Evolutionary conservation across 2,329 filamentous ascomycete genomes (phyloP).

Genomic region (Passalora sequoiae): DNA sequence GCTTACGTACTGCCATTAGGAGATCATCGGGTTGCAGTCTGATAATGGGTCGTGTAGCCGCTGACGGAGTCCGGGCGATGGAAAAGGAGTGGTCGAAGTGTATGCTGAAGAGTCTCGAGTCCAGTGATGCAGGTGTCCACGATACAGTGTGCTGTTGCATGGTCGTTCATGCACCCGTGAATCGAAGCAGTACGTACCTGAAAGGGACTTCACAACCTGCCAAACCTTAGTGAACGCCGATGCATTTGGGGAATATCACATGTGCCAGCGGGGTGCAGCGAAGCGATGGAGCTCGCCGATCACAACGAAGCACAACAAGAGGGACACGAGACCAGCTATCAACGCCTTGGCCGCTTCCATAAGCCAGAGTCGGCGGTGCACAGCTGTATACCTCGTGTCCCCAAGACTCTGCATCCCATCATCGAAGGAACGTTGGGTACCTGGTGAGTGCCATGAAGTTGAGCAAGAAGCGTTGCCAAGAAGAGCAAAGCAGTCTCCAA

Average conservation of each 20-base stretch:
- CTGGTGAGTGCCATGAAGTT: no score
- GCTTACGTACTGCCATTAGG: not conserved
- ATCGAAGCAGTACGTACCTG: slow-evolving; percentile 2
- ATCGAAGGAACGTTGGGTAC: no score
- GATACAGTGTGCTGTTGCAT: not conserved
- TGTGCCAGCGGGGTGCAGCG: not conserved
- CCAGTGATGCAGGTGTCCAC: not conserved
- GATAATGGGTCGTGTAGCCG: not conserved
- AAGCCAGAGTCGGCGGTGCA: no score
- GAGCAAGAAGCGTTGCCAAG: no score
- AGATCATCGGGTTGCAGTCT: not conserved
- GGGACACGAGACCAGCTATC: no score
- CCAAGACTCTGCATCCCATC: no score
- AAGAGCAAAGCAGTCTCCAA: no score
- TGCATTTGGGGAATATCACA: not conserved
- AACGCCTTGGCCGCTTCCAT: no score
- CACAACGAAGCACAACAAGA: no score
- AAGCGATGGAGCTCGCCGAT: no score
- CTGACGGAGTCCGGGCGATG: not conserved
- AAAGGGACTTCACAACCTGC: not conserved
- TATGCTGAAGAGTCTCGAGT: not conserved
- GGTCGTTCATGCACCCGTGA: not conserved
- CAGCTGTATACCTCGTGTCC: no score
- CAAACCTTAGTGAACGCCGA: not conserved
- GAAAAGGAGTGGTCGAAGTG: not conserved